These are phyloP conservation scores for Aspergillus indologenus DNA, from an alignment of 495 filamentous ascomycete species.

Conservation along the genomic window DNA sequence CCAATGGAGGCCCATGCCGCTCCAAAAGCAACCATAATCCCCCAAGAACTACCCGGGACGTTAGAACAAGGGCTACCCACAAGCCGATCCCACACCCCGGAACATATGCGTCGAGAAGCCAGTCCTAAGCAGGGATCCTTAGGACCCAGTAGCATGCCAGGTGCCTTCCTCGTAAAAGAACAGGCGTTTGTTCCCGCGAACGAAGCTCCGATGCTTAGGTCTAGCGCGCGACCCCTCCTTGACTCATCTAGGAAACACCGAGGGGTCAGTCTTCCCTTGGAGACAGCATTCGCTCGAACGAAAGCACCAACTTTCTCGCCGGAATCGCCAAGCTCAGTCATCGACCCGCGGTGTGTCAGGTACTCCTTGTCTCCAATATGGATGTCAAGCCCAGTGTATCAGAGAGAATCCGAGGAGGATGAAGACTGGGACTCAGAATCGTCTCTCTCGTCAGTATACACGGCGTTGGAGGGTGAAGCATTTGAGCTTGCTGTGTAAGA, in stretches of 20 bases:
- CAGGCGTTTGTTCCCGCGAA: background rate
- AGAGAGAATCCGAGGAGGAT: background rate
- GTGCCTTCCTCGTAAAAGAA: background rate
- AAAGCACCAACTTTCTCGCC: background rate
- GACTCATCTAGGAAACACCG: background rate
- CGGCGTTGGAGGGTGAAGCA: constrained; percentile 17
- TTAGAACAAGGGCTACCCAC: constrained; percentile 26
- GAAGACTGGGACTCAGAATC: constrained; percentile 1
- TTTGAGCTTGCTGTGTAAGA: background rate
- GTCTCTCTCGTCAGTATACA: constrained; percentile 25
- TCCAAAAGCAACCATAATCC: background rate
- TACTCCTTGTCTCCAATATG: background rate
- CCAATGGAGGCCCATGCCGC: background rate
- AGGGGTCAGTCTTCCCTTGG: background rate
- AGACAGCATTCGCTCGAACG: background rate
- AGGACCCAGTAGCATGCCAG: background rate
- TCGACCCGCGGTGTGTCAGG: background rate
- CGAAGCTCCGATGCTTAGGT: background rate
- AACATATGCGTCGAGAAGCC: constrained; percentile 19
- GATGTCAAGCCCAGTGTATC: background rate
- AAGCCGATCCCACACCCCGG: constrained; percentile 28
- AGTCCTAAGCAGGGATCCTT: too few species aligned
- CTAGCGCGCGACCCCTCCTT: background rate
- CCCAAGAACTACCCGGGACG: constrained; percentile 28
- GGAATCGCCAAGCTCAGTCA: background rate